phyloP scores from a whole-genome alignment of 495 filamentous ascomycete genomes.

The Rhizodiscina lignyota region DNA sequence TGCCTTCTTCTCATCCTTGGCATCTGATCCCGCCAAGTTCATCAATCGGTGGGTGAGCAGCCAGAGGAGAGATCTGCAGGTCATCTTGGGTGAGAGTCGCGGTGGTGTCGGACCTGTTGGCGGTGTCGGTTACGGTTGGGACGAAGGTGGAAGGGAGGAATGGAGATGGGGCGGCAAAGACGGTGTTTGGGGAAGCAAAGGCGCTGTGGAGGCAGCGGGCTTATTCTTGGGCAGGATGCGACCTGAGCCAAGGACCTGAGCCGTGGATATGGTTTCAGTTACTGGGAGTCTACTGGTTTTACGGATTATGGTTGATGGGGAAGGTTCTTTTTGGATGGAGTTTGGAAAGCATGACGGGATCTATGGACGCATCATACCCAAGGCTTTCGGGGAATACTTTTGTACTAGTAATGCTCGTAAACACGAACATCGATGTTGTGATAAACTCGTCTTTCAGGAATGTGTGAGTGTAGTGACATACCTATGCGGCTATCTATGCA shows the following conservation, averaged over 20 bases:
- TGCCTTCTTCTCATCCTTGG: conserved; percentile 59
- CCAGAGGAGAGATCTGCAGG: conserved; percentile 80
- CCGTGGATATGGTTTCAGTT: neutral
- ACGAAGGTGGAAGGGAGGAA: conserved; percentile 37
- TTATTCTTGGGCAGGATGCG: conserved; percentile 2
- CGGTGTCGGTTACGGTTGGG: conserved; percentile 35
- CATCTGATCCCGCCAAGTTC: conserved; percentile 67
- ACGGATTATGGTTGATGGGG: neutral
- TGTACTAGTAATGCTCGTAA: too few species aligned
- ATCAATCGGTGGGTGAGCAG: conserved; percentile 68
- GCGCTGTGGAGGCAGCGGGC: conserved; percentile 12
- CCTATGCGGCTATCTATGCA: too few species aligned
- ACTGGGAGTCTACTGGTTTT: neutral
- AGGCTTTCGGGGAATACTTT: too few species aligned
- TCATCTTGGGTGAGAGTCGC: conserved; percentile 57
- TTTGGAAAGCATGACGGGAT: neutral
- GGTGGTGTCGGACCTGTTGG: conserved; percentile 2
- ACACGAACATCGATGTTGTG: too few species aligned
- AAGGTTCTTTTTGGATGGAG: neutral
- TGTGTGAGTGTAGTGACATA: too few species aligned
- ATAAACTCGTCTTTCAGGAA: too few species aligned
- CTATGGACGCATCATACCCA: too few species aligned
- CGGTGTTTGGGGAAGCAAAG: conserved; percentile 32
- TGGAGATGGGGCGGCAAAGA: conserved; percentile 38
- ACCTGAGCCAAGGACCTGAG: neutral